These are phyloP conservation scores for Claviceps paspali DNA, from an alignment of 2,329 filamentous ascomycete species.

Conservation along the genomic window DNA sequence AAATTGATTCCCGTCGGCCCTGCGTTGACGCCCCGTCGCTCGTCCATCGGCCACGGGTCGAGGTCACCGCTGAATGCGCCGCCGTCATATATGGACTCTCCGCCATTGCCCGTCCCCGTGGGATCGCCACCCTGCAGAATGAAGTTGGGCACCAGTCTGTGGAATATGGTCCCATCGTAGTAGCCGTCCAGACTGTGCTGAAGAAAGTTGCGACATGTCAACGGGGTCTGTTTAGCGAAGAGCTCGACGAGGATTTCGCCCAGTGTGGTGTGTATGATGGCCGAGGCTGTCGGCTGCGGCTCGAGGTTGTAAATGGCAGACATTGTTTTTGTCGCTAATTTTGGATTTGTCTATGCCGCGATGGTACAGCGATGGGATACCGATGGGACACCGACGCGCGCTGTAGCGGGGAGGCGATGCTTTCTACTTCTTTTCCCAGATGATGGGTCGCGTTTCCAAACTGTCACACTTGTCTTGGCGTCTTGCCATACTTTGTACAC, in stretches of 20 bases:
- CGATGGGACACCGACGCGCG: neutral
- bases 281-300: conserved; percentile 84
- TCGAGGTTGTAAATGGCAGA: conserved; percentile 87
- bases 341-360: no score
- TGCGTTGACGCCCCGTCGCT: conserved; percentile 45
- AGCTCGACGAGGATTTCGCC: conserved; percentile 86
- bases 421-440: no score
- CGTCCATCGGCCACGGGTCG: conserved; percentile 57
- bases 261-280: conserved; percentile 74
- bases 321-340: no score
- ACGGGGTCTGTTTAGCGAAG: conserved; percentile 85
- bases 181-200: conserved; percentile 92
- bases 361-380: no score
- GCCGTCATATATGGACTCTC: conserved; percentile 82
- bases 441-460: no score
- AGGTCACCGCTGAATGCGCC: conserved; percentile 57
- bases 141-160: conserved; percentile 82
- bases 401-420: neutral
- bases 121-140: conserved; percentile 92
- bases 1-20: conserved; percentile 45
- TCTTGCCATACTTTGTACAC: no score
- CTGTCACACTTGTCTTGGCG: no score
- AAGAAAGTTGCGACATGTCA: conserved; percentile 88
- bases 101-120: conserved; percentile 80
- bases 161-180: conserved; percentile 87